A percentile compares a stretch with the other conserved stretches of the same genome.
phyloP scores from a whole-genome alignment of 2,329 filamentous ascomycete species.

The Curvularia eragrostidis region DNA sequence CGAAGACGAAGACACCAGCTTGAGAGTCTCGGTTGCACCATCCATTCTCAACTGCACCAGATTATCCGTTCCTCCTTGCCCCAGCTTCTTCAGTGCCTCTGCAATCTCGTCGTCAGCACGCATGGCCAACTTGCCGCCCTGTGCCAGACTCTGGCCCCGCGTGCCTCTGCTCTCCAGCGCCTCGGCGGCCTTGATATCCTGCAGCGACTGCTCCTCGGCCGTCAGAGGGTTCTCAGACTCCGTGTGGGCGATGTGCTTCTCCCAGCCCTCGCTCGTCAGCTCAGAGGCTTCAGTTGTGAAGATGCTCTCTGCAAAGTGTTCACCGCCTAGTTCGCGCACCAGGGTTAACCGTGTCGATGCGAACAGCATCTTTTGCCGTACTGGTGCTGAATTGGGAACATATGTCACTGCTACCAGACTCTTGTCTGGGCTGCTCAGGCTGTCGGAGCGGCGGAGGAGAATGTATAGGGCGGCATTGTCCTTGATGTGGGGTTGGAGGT shows the following conservation, averaged over 20 bases:
- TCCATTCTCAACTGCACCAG: slow-evolving; percentile 79
- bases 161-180: slow-evolving; percentile 76
- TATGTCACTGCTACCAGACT: slow-evolving; percentile 74
- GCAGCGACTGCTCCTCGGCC: slow-evolving; percentile 75
- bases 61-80: slow-evolving; percentile 53
- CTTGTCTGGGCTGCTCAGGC: slow-evolving; percentile 48
- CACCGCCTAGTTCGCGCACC: slow-evolving; percentile 76
- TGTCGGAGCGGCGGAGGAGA: slow-evolving; percentile 72
- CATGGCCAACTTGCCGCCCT: slow-evolving; percentile 55
- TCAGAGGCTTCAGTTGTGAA: slow-evolving; percentile 75
- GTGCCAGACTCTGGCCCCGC: slow-evolving; percentile 54
- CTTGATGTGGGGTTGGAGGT: slow-evolving; percentile 68
- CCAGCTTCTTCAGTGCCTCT: slow-evolving; percentile 67
- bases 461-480: slow-evolving; percentile 74
- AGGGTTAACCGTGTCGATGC: slow-evolving; percentile 78
- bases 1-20: slow-evolving; percentile 64
- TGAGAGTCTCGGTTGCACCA: slow-evolving; percentile 70
- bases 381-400: slow-evolving; percentile 77
- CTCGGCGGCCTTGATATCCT: slow-evolving; percentile 77
- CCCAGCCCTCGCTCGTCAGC: slow-evolving; percentile 72
- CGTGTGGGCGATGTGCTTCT: slow-evolving; percentile 73
- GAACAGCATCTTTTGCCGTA: slow-evolving; percentile 87
- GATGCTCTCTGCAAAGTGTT: slow-evolving; percentile 78
- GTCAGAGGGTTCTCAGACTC: slow-evolving; percentile 71
- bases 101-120: slow-evolving; percentile 68